A percentile compares a stretch with the other conserved stretches of the same genome.
These are phyloP conservation scores for Rhizophagus sp. DNA, from an alignment of 192 early-diverging fungal species.

Conservation along the genomic window DNA sequence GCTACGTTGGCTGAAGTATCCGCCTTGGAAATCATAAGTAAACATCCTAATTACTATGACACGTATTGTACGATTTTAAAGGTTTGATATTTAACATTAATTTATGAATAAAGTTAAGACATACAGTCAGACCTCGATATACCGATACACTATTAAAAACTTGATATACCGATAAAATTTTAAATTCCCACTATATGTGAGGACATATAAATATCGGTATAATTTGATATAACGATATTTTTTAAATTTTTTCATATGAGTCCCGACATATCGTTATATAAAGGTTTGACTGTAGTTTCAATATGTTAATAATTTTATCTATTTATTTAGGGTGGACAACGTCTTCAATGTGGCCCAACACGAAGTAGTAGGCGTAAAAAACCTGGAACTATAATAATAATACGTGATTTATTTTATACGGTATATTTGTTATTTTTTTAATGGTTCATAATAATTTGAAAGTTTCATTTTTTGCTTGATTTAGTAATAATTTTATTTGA, in stretches of 20 bases:
- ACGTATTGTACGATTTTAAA: slow-evolving; percentile 44
- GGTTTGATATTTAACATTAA: slow-evolving; percentile 28
- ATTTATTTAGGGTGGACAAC: slow-evolving; percentile 48
- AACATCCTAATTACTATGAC: slow-evolving; percentile 34
- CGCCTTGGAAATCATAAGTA: slow-evolving; percentile 55
- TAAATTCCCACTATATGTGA: no score
- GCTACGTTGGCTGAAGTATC: slow-evolving; percentile 50
- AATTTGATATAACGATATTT: no score
- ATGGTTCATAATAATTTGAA: neutral
- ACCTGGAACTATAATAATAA: slow-evolving; percentile 60
- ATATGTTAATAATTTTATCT: neutral
- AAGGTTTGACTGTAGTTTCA: no score
- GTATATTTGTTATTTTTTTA: slow-evolving; percentile 36
- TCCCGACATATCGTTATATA: no score
- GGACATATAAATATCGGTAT: no score
- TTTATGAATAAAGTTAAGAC: neutral
- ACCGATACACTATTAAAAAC: no score
- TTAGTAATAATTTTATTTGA: neutral
- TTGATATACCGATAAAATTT: no score
- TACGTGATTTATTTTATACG: slow-evolving; percentile 70
- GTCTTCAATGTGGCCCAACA: slow-evolving; percentile 46
- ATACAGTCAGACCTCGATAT: no score
- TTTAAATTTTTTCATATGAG: no score
- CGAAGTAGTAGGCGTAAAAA: slow-evolving; percentile 34
- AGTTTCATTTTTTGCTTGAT: neutral